Evolutionary conservation across 768 basidiomycete species (phyloP).

Genomic region (Termitomyces heimii): DNA sequence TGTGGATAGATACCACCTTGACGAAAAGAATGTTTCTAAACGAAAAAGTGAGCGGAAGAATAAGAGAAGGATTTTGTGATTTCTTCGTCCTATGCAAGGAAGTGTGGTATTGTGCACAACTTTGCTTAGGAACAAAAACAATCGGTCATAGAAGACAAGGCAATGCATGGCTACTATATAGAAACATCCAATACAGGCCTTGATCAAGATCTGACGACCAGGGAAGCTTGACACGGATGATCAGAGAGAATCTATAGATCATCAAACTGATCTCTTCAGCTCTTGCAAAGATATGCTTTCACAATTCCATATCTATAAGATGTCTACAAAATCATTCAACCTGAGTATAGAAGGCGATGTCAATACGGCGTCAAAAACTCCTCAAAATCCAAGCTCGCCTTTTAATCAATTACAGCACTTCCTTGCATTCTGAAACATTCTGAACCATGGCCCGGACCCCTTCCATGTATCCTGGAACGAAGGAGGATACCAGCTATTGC

Average conservation of each 20-base stretch:
- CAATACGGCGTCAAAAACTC: neutral
- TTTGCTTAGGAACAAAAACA: neutral
- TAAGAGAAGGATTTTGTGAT: too few species aligned
- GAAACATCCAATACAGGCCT: too few species aligned
- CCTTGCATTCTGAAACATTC: constrained; percentile 87
- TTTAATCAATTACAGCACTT: constrained; percentile 43
- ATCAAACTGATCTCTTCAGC: neutral
- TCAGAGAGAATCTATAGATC: neutral
- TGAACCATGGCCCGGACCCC: constrained; percentile 90
- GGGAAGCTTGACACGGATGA: neutral
- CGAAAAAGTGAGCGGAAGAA: too few species aligned
- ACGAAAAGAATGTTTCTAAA: too few species aligned
- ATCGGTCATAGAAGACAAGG: neutral
- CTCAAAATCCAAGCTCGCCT: neutral
- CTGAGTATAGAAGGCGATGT: neutral
- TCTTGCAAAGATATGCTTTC: neutral
- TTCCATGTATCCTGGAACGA: constrained; percentile 54
- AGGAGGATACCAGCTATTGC: constrained; percentile 88
- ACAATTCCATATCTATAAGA: neutral
- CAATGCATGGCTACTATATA: too few species aligned
- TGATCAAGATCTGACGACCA: too few species aligned
- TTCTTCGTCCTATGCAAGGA: too few species aligned
- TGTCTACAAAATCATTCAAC: neutral
- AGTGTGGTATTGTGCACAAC: too few species aligned
- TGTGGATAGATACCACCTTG: too few species aligned